These are phyloP conservation scores for Erysimum cheiranthoides DNA, from an alignment of 345 rosid species.

Conservation along the genomic window DNA sequence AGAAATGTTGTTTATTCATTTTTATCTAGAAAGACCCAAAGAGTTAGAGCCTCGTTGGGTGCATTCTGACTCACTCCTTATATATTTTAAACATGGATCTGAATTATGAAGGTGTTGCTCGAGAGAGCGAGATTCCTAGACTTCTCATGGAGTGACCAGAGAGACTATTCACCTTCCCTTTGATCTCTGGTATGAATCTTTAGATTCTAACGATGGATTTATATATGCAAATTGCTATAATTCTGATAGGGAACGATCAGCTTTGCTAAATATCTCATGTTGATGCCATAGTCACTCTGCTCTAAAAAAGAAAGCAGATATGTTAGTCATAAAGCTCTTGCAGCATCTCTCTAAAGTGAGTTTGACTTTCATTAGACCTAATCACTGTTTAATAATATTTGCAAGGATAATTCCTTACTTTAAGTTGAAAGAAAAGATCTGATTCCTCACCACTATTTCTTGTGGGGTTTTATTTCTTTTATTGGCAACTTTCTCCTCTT, in stretches of 20 bases:
- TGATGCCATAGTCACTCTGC: constrained; percentile 36
- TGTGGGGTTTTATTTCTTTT: constrained; percentile 39
- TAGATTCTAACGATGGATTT: constrained; percentile 23
- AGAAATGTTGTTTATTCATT: constrained; percentile 50
- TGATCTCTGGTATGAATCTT: constrained; percentile 33
- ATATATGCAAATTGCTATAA: constrained; percentile 21
- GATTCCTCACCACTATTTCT: constrained; percentile 44
- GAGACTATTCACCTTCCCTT: constrained; percentile 26
- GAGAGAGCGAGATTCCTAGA: constrained; percentile 45
- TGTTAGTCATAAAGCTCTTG: constrained; percentile 41
- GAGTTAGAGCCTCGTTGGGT: constrained; percentile 40
- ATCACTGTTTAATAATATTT: constrained; percentile 32
- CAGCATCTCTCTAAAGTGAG: constrained; percentile 44
- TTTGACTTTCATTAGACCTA: constrained; percentile 42
- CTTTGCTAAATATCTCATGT: constrained; percentile 18
- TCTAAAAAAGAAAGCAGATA: constrained; percentile 32
- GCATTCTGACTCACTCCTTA: constrained; percentile 50
- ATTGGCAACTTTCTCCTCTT: constrained; percentile 46
- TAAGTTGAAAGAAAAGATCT: constrained; percentile 39
- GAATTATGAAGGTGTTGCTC: constrained; percentile 25
- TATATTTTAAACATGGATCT: constrained; percentile 41
- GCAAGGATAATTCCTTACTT: constrained; percentile 44
- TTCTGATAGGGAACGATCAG: constrained; percentile 29
- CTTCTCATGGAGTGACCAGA: constrained; percentile 37
- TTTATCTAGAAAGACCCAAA: constrained; percentile 48